Evolutionary conservation across 257 asterid genomes (phyloP), one percentile per base, ranked within the genome.

Genomic region (Plectranthus barbatus): DNA sequence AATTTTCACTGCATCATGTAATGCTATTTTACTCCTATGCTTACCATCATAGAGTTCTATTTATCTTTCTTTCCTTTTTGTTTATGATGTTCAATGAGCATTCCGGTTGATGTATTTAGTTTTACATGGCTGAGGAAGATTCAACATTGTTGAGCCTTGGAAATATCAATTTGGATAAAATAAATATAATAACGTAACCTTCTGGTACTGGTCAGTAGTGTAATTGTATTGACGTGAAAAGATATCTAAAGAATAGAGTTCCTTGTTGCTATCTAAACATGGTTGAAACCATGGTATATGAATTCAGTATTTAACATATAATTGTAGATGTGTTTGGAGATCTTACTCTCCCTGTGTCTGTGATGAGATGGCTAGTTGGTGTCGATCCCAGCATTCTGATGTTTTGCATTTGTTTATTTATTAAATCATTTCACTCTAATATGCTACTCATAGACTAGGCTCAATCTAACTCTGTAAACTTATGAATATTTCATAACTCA

Each of bases 1-100:
- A 48, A 18, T 55, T 48, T 41, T 44, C 34, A 8, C 40, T 41
- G 11, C 34, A 31, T 40, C 46, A 8, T 50, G 50, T 39, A 50
- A 42, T 71, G 26, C 6, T 18, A 46, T 21, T 53, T 9, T 44
- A 9, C 34, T 42, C 61, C 60, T 37, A 40, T 24, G 58, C 55
- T 54, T 14, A 8, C 13, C 4, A 29, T 39, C 7, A 0, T 4
- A 3, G 15, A 1, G 24, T 36, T 56, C 26, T 15, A 9, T n/a
- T 34, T 56, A 12, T 34, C 62, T 17, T 36, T 56, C 17, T 4
- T 56, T 19, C 18, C 33, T 56, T 36, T 26, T 10, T 9, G 47
- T 9, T 37, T 56, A 39, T 68, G 53, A 48, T 68, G 45, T 36
- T 70, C 9, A 52, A 52, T 34, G 40, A 65, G 23, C 26, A 40